Base-by-base conservation (phyloP, 257 asterid species). In the Salvia miltiorrhiza region DNA sequence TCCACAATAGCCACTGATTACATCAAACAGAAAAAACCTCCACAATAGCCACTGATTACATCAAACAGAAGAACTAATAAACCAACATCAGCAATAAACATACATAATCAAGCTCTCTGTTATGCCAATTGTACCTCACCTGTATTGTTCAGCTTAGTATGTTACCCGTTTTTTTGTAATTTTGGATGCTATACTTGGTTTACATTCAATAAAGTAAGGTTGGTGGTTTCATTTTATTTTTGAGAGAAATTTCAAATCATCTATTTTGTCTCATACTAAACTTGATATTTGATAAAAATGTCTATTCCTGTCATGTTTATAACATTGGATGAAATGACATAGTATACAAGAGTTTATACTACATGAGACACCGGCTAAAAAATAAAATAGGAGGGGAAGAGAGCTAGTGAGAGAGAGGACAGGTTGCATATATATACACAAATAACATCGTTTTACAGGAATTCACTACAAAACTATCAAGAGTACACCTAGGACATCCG, bases 1-100 rank as follows among this genome's bases (percentile, higher is more conserved):
- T 50, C 85, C n/a, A 65, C 80, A 16, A 54, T 81, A 71, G 19
- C 78, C 21, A 73, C 67, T 50, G 74, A 58, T 58, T 82, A 52
- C 63, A 74, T 67, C 65, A 66, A 56, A 33, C 69, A 60, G 17
- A 65, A 57, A 48, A 61, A 21, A 4, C 79, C 60, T 50, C 84
- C 21, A 68, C 79, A 28, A 54, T 81, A 73, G 39, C 76, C 19
- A 73, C 56, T 50, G 74, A 45, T 52, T 79, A 52, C 54, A 74
- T 67, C 71, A 24, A 54, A 24, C 37, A 26, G 35, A 13, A 55
- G 60, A 55, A 24, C 67, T 7, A 69, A 28, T 23, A 47, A 20
- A 56, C 35, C 53, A 60, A 59, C 74, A 65, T 23, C 30, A 47
- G 56, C 9, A 35, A 59, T 43, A 53, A 63, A 53, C 65, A 39